Evolutionary conservation across 495 filamentous ascomycete species (phyloP).

Genomic region (Astrothelium macrocarpum): DNA sequence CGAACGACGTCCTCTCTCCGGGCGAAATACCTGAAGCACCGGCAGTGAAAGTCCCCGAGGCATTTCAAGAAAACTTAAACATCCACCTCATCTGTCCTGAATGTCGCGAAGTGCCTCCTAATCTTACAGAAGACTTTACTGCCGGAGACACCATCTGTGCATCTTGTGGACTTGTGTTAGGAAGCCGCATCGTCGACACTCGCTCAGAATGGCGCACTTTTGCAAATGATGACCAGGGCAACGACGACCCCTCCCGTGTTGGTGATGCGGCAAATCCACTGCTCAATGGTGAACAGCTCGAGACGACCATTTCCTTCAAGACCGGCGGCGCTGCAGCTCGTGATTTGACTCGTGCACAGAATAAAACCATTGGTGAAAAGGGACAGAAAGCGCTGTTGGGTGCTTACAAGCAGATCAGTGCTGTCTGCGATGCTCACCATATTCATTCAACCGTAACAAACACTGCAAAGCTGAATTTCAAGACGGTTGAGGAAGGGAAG

Average conservation of each 20-base stretch:
- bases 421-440: constrained; percentile 74
- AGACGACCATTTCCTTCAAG: constrained; percentile 77
- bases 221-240: constrained; percentile 87
- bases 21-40: constrained; percentile 27
- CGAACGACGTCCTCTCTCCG: constrained; percentile 32
- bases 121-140: constrained; percentile 85
- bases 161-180: constrained; percentile 84
- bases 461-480: constrained; percentile 87
- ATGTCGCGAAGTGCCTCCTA: constrained; percentile 82
- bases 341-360: constrained; percentile 80
- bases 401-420: constrained; percentile 83
- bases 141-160: constrained; percentile 87
- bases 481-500: constrained; percentile 82
- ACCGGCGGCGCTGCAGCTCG: constrained; percentile 56
- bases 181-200: constrained; percentile 84
- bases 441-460: constrained; percentile 72
- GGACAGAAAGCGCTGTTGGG: constrained; percentile 64
- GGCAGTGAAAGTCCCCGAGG: constrained; percentile 20
- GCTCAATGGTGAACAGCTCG: constrained; percentile 82
- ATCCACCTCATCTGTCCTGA: constrained; percentile 74
- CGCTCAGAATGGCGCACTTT: constrained; percentile 98
- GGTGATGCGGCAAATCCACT: constrained; percentile 82
- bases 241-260: constrained; percentile 94
- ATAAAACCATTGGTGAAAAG: constrained; percentile 78
- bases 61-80: constrained; percentile 72